A percentile compares a stretch with the other conserved stretches of the same genome.
phyloP scores from a whole-genome alignment of 768 basidiomycete genomes.

The Tulasnella calospora region DNA sequence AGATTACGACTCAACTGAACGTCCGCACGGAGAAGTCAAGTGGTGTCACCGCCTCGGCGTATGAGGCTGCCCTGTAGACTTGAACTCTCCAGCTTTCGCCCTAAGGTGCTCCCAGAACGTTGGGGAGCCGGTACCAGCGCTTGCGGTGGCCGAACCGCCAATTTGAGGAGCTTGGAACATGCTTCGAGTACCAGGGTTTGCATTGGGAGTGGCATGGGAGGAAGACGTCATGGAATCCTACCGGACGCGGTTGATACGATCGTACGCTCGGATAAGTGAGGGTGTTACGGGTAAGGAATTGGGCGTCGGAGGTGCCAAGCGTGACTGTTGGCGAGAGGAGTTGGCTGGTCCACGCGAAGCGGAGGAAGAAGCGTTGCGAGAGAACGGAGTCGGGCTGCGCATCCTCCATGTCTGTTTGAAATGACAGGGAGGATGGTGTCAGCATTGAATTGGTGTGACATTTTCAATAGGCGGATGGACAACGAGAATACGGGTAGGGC shows the following conservation, averaged over 20 bases:
- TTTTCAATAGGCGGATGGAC: neutral
- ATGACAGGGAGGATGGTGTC: constrained; percentile 25
- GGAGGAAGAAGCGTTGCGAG: neutral
- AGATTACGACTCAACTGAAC: neutral
- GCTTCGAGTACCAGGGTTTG: neutral
- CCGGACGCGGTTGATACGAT: neutral
- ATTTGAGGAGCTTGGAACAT: neutral
- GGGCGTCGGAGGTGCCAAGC: neutral
- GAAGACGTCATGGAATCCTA: neutral
- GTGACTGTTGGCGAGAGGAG: neutral
- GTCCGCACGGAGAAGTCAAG: neutral
- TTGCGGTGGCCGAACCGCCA: neutral
- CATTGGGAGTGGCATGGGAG: neutral
- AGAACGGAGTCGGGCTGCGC: constrained; percentile 4
- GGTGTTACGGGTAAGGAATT: constrained; percentile 10
- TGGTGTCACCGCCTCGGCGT: neutral
- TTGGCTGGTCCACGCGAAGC: neutral
- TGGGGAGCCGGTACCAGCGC: neutral
- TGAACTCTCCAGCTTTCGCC: constrained; percentile 5
- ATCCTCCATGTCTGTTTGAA: constrained; percentile 86
- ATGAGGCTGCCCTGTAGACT: neutral
- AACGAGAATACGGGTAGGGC: neutral
- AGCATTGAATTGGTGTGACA: neutral
- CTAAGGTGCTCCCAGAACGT: constrained; percentile 3
- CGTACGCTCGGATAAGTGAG: constrained; percentile 18